A percentile compares a stretch with the other conserved stretches of the same genome.
Evolutionary conservation across 169 alveolate genomes (phyloP).

Genomic region (Eimeria sp.): DNA sequence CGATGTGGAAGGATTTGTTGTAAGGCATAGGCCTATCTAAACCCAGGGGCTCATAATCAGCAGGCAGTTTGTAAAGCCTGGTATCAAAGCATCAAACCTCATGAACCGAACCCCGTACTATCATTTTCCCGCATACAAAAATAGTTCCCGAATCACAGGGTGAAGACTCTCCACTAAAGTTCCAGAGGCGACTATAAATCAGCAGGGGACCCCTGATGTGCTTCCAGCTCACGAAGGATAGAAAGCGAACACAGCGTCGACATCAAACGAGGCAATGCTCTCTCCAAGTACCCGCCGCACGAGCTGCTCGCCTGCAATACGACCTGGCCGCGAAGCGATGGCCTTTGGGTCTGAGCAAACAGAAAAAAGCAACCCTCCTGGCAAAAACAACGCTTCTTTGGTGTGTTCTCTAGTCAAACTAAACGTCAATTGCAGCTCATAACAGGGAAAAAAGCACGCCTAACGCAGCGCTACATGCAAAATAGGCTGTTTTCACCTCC

Average conservation of each 20-base stretch:
- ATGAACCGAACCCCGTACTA: neutral
- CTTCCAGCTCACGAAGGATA: constrained; percentile 49
- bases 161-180: neutral
- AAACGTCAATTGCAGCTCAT: neutral
- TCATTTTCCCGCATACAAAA: neutral
- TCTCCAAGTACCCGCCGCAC: constrained; percentile 58
- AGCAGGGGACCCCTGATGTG: neutral
- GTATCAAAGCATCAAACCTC: neutral
- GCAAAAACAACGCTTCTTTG: neutral
- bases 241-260: constrained; percentile 46
- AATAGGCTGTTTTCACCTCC: neutral
- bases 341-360: constrained; percentile 17
- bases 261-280: constrained; percentile 49
- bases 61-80: constrained; percentile 45
- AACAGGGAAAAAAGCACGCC: neutral
- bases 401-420: neutral
- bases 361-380: neutral
- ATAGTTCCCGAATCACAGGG: neutral
- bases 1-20: constrained; percentile 49
- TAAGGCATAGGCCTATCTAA: constrained; percentile 47
- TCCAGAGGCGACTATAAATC: neutral
- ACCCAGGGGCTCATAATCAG: constrained; percentile 19
- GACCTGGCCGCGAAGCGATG: neutral
- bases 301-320: constrained; percentile 44
- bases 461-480: neutral